Percentiles rank a stretch among this genome's conserved stretches.
Conservation (phyloP, 305 asterid species). For the Solanum hybrid region DNA sequence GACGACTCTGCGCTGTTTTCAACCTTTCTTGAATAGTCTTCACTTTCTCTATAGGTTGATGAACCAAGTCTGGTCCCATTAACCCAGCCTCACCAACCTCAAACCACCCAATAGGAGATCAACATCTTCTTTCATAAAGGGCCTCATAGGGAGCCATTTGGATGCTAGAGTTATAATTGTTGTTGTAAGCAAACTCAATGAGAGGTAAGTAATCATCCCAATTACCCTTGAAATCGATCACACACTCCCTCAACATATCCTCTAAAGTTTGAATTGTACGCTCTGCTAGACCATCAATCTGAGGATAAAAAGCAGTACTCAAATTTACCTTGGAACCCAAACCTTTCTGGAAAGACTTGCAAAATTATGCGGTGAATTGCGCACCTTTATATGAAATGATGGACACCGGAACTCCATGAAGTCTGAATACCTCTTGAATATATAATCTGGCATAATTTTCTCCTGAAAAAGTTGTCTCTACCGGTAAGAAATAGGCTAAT, state of each 20-base stretch:
- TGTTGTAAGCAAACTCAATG: background rate
- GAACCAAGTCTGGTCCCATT: background rate
- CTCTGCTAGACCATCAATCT: background rate
- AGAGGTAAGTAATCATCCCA: background rate
- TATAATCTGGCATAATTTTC: background rate
- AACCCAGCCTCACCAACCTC: background rate
- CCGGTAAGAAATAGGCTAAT: background rate
- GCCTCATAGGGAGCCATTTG: background rate
- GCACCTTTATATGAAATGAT: background rate
- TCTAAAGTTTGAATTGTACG: background rate
- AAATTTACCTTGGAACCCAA: background rate
- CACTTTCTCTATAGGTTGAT: background rate
- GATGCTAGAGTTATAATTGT: background rate
- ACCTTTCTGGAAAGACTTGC: background rate
- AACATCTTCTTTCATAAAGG: background rate
- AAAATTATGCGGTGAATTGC: background rate
- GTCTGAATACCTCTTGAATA: background rate
- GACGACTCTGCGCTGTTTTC: background rate
- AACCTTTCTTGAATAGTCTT: background rate
- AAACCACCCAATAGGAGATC: background rate
- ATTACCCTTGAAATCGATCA: background rate
- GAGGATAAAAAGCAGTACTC: background rate
- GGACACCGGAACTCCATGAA: background rate
- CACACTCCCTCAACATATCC: background rate
- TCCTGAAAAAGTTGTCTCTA: background rate